Evolutionary conservation across 2,329 filamentous ascomycete species (phyloP).

Genomic region (Fusarium succisae): DNA sequence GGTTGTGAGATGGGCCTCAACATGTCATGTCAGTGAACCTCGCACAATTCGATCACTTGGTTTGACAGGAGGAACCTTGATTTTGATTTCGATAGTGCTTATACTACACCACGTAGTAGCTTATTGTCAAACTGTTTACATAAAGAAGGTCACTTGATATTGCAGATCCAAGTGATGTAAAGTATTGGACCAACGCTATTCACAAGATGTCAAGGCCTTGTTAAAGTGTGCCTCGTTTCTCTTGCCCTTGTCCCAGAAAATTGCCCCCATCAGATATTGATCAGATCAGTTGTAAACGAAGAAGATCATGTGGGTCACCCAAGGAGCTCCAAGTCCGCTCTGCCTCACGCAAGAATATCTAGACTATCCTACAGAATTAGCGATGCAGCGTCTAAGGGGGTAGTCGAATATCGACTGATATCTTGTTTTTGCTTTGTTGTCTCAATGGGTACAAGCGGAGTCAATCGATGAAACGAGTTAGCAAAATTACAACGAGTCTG

Average conservation of each 20-base stretch:
- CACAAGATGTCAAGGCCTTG: not conserved
- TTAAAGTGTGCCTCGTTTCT: not conserved
- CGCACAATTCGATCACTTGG: not conserved
- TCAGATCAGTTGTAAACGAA: conserved; percentile 5
- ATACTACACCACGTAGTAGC: not conserved
- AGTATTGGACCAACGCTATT: not conserved
- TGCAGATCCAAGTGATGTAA: not conserved
- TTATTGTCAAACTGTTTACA: not conserved
- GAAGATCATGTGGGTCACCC: conserved; percentile 4
- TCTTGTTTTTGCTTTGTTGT: not conserved
- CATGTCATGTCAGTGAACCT: not conserved
- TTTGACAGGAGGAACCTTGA: not conserved
- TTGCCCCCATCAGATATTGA: conserved; percentile 4
- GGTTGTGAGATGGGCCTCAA: not conserved
- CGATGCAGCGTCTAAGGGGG: not conserved
- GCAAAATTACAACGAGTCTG: not conserved
- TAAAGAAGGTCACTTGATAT: not conserved
- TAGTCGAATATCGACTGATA: not conserved
- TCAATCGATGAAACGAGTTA: not conserved
- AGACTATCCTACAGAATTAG: not conserved
- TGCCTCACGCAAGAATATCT: not conserved
- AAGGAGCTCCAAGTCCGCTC: conserved; percentile 24
- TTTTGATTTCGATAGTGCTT: not conserved
- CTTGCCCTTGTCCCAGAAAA: not conserved
- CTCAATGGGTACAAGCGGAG: not conserved